Percentiles rank a stretch among this genome's conserved stretches.
Conservation (phyloP, 805 yeast genomes). For the Lipomyces mesembrius region DNA sequence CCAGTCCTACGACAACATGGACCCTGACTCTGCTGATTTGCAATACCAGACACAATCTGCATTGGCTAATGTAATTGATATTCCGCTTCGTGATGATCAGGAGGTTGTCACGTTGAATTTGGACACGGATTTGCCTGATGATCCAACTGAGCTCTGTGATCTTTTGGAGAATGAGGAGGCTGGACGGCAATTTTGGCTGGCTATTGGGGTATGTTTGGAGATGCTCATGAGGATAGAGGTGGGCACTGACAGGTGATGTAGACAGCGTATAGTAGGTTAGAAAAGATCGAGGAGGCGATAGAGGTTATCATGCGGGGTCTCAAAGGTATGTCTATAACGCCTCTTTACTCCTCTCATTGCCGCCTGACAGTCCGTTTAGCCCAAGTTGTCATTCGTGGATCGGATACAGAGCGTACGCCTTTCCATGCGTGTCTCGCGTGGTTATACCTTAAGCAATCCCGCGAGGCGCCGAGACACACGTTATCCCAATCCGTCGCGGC, state of each 20-base stretch:
- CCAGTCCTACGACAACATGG: conserved; percentile 20
- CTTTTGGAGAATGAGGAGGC: conserved; percentile 82
- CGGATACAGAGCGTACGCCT: conserved; percentile 53
- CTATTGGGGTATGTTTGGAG: conserved; percentile 56
- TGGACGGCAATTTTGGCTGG: conserved; percentile 77
- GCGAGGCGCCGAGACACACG: conserved; percentile 41
- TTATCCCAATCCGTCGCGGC: conserved; percentile 11
- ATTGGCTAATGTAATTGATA: conserved; percentile 53
- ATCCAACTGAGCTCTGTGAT: conserved; percentile 78
- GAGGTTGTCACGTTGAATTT: conserved; percentile 87
- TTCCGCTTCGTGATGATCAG: conserved; percentile 75
- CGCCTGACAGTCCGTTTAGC: conserved; percentile 7
- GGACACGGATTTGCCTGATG: conserved; percentile 83
- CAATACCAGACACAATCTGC: conserved; percentile 10
- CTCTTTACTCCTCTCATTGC: background rate
- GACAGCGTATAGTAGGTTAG: conserved; percentile 71
- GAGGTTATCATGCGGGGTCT: conserved; percentile 68
- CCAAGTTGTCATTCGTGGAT: conserved; percentile 35
- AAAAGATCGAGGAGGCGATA: conserved; percentile 62
- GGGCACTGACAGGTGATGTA: conserved; percentile 8
- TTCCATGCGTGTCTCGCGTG: conserved; percentile 72
- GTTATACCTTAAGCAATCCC: conserved; percentile 54
- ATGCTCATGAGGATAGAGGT: background rate
- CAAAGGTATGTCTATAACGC: conserved; percentile 38
- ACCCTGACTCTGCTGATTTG: background rate